A percentile compares a stretch with the other conserved stretches of the same genome.
Evolutionary conservation across 768 basidiomycete species (phyloP).

Genomic region (Coprinopsis cinerea): DNA sequence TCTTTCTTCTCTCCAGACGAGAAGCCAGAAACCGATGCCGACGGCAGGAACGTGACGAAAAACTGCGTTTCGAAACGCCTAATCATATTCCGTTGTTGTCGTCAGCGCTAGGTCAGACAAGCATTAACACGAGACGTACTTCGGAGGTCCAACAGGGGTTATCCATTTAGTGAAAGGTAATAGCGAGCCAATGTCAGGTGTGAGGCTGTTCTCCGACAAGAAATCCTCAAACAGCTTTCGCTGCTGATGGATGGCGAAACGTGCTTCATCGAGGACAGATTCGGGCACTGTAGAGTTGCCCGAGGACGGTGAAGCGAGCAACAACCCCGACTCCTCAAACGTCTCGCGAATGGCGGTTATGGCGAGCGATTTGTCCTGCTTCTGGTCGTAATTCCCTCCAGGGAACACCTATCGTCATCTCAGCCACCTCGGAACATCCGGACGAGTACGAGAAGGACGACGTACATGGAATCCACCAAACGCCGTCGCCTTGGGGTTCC

Average conservation of each 20-base stretch:
- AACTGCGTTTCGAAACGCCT: constrained; percentile 73
- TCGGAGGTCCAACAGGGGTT: constrained; percentile 50
- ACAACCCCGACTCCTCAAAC: constrained; percentile 69
- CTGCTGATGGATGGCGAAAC: constrained; percentile 50
- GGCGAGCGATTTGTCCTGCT: constrained; percentile 49
- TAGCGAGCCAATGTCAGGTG: constrained; percentile 39
- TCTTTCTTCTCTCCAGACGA: constrained; percentile 51
- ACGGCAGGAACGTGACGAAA: constrained; percentile 56
- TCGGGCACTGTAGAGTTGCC: constrained; percentile 25
- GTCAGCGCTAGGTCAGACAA: not conserved
- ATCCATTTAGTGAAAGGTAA: constrained; percentile 75
- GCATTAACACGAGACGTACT: constrained; percentile 28
- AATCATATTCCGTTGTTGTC: not conserved
- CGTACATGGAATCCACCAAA: constrained; percentile 67
- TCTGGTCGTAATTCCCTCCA: constrained; percentile 61
- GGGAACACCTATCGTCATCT: constrained; percentile 57
- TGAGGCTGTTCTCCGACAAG: constrained; percentile 38
- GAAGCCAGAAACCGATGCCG: constrained; percentile 38
- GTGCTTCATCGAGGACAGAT: constrained; percentile 43
- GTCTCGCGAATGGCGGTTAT: constrained; percentile 72
- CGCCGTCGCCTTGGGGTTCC: constrained; percentile 56
- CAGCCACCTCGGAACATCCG: not conserved
- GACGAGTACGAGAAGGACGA: constrained; percentile 5
- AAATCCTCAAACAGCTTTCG: constrained; percentile 47
- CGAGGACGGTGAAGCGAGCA: constrained; percentile 43